Evolutionary conservation across 2,329 filamentous ascomycete genomes (phyloP).

Genomic region (Xylariaceae sp.): DNA sequence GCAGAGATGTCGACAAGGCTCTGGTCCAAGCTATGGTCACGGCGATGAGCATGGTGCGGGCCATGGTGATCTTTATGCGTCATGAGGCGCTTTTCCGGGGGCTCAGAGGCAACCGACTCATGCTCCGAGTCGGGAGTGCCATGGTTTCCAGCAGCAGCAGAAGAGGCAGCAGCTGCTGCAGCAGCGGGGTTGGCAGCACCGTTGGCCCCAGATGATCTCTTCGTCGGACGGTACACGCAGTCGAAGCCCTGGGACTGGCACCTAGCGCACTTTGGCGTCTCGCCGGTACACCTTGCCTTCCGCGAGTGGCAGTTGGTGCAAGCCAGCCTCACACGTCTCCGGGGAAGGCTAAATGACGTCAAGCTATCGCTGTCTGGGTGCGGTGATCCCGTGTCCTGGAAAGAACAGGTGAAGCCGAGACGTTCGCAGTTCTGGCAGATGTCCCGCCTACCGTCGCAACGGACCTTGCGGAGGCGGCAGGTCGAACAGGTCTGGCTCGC

Average conservation of each 20-base stretch:
- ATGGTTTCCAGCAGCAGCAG: conserved; percentile 20
- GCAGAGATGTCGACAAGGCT: conserved; percentile 21
- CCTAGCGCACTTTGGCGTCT: conserved; percentile 49
- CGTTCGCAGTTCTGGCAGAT: conserved; percentile 55
- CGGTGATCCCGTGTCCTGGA: conserved; percentile 41
- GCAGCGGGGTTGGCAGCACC: too few relatives aligned
- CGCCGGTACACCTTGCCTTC: conserved; percentile 55
- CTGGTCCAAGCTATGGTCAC: conserved; percentile 24
- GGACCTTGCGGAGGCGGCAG: conserved; percentile 52
- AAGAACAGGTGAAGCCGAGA: conserved; percentile 52
- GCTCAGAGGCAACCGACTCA: conserved; percentile 31
- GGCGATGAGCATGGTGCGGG: conserved; percentile 26
- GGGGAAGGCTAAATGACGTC: conserved; percentile 40
- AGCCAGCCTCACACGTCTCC: conserved; percentile 51
- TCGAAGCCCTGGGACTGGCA: conserved; percentile 49
- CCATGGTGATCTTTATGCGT: conserved; percentile 28
- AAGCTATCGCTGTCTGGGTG: conserved; percentile 31
- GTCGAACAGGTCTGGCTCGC: conserved; percentile 46
- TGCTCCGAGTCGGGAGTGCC: conserved; percentile 29
- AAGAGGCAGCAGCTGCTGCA: too few relatives aligned
- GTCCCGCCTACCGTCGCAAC: conserved; percentile 49
- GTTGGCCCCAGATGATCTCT: conserved; percentile 26
- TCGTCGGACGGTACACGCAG: conserved; percentile 45
- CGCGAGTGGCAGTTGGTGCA: conserved; percentile 54
- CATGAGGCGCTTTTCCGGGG: conserved; percentile 30